These are phyloP conservation scores for Mycena leptocephala DNA, from an alignment of 768 basidiomycete genomes.

Conservation along the genomic window DNA sequence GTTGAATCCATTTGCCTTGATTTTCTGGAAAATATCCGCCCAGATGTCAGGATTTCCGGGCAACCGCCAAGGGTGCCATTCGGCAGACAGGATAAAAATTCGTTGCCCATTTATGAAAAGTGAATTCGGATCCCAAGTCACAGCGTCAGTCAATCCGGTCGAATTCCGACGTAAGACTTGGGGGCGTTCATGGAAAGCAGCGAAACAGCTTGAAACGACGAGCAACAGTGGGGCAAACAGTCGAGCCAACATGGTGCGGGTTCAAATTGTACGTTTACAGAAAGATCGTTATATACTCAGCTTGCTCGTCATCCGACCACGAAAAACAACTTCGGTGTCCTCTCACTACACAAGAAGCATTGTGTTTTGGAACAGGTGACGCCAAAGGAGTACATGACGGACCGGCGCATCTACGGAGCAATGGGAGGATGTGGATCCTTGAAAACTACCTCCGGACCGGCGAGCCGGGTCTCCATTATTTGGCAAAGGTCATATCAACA, in stretches of 20 bases:
- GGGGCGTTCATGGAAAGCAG: conserved; percentile 8
- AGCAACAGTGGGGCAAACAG: conserved; percentile 20
- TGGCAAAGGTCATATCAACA: neutral
- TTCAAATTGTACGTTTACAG: neutral
- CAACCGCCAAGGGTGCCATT: conserved; percentile 75
- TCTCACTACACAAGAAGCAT: neutral
- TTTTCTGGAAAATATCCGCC: no score
- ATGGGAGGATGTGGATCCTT: neutral
- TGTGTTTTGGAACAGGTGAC: conserved; percentile 18
- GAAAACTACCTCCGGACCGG: neutral
- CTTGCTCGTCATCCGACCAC: conserved; percentile 27
- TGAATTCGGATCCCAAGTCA: conserved; percentile 76
- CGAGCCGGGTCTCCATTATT: neutral
- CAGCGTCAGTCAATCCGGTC: conserved; percentile 63
- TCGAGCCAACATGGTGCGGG: conserved; percentile 21
- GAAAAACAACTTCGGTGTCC: neutral
- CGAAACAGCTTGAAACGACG: conserved; percentile 15
- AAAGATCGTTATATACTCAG: neutral
- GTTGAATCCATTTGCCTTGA: conserved; percentile 76
- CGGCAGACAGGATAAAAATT: conserved; percentile 73
- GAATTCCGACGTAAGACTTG: conserved; percentile 47
- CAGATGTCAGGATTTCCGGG: no score
- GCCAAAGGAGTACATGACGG: neutral
- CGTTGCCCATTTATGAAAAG: conserved; percentile 72
- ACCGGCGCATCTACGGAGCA: neutral